phyloP scores from a whole-genome alignment of 2,329 filamentous ascomycete species.

The Cordyceps cateniannulata region DNA sequence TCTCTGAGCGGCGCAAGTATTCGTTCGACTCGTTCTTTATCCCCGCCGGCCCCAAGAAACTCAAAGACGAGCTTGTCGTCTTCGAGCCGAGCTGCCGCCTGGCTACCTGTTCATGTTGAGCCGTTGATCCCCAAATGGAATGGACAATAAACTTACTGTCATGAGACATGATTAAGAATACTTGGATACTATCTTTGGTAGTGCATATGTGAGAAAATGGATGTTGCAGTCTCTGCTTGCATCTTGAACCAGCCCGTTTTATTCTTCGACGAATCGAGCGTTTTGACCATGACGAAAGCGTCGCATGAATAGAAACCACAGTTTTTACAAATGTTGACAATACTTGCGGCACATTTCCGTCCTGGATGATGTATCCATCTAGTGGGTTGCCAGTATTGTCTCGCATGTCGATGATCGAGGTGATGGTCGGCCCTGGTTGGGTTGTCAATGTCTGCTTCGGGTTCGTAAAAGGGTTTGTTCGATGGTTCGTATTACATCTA shows the following conservation, averaged over 20 bases:
- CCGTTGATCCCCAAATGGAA: not conserved
- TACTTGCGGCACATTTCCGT: slow-evolving; percentile 54
- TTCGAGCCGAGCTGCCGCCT: slow-evolving; percentile 52
- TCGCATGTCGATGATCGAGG: slow-evolving; percentile 55
- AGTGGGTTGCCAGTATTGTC: slow-evolving; percentile 42
- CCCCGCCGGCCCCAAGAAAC: slow-evolving; percentile 52
- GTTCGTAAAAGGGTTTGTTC: slow-evolving; percentile 10
- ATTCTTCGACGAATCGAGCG: not conserved
- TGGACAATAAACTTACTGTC: slow-evolving; percentile 39
- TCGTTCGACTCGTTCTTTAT: slow-evolving; percentile 43
- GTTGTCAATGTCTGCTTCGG: slow-evolving; percentile 29
- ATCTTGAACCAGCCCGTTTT: not conserved
- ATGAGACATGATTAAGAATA: slow-evolving; percentile 62
- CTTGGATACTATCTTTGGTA: slow-evolving; percentile 38
- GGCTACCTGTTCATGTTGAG: slow-evolving; percentile 36
- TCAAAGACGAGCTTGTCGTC: slow-evolving; percentile 54
- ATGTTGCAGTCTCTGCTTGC: slow-evolving; percentile 21
- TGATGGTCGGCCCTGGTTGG: slow-evolving; percentile 57
- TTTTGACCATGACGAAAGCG: not conserved
- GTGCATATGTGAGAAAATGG: slow-evolving; percentile 24
- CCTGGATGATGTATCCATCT: slow-evolving; percentile 58
- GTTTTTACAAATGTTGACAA: slow-evolving; percentile 49
- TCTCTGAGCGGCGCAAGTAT: slow-evolving; percentile 46
- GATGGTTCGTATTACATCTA: slow-evolving; percentile 25
- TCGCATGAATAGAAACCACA: slow-evolving; percentile 41